Percentiles rank a stretch among this genome's conserved stretches.
Conservation (phyloP, 768 basidiomycete species). For the Agrocybe chaxingu region DNA sequence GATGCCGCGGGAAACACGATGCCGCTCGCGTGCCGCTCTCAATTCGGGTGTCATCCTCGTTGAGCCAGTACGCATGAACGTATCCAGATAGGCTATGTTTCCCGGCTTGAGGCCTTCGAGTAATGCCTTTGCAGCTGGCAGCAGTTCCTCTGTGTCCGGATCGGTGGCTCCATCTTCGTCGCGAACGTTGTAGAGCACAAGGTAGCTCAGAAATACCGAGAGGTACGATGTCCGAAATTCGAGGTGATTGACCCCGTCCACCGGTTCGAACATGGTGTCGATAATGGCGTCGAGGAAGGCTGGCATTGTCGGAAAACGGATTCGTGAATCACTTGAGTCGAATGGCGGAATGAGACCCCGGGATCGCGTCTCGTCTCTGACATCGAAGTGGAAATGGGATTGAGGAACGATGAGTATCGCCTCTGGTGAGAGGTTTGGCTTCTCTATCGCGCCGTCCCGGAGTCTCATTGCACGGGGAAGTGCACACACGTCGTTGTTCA, state of each 20-base stretch:
- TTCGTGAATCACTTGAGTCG: constrained; percentile 3
- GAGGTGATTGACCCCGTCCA: constrained; percentile 6
- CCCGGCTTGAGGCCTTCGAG: constrained; percentile 6
- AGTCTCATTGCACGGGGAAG: no score
- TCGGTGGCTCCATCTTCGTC: constrained; percentile 6
- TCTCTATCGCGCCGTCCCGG: neutral
- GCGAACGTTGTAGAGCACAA: neutral
- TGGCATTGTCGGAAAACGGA: constrained; percentile 6
- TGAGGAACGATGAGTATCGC: constrained; percentile 7
- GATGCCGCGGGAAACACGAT: constrained; percentile 1
- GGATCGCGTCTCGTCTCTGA: neutral
- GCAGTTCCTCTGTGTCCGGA: constrained; percentile 4
- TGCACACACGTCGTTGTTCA: no score
- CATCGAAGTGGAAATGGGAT: constrained; percentile 9
- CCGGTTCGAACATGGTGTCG: constrained; percentile 8
- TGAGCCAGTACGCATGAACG: constrained; percentile 7
- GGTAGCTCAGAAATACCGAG: neutral
- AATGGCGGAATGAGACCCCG: constrained; percentile 6
- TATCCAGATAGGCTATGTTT: constrained; percentile 3
- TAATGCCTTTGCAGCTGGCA: constrained; percentile 5
- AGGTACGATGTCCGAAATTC: constrained; percentile 6
- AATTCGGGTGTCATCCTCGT: constrained; percentile 7
- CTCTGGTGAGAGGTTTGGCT: constrained; percentile 2
- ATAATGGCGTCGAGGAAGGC: constrained; percentile 9
- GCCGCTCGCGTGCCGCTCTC: constrained; percentile 2